Conservation (phyloP, 257 asterid species). For the Rhazya stricta region DNA sequence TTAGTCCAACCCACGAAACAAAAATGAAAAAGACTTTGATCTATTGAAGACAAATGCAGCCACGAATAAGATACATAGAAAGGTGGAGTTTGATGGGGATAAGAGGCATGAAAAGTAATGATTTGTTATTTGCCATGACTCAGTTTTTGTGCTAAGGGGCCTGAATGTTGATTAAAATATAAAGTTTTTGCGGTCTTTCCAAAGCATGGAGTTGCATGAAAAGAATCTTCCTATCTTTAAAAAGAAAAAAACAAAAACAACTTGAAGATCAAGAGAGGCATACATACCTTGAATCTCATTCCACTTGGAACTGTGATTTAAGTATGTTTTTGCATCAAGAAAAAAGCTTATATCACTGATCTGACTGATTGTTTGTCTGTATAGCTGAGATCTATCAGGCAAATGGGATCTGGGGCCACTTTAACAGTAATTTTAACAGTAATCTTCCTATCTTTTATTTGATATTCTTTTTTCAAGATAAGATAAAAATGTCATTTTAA, state of each 20-base stretch:
- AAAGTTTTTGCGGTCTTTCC: slow-evolving; percentile 25
- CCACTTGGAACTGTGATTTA: slow-evolving; percentile 7
- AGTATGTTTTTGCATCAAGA: slow-evolving; percentile 14
- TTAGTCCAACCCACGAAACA: not conserved
- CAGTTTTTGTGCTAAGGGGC: slow-evolving; percentile 35
- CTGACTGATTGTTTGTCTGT: too few species aligned
- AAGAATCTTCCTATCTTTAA: slow-evolving; percentile 14
- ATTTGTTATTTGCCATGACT: slow-evolving; percentile 5
- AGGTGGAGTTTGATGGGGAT: not conserved
- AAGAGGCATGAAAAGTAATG: not conserved
- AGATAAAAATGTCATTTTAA: too few species aligned
- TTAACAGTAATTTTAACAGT: too few species aligned
- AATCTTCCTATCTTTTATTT: too few species aligned
- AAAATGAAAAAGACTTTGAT: slow-evolving; percentile 2
- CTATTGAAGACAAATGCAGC: not conserved
- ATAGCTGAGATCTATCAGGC: too few species aligned
- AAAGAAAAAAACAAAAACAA: not conserved
- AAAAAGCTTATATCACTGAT: too few species aligned
- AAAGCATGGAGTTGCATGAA: slow-evolving; percentile 11
- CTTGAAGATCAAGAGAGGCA: slow-evolving; percentile 3
- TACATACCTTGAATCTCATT: slow-evolving; percentile 21
- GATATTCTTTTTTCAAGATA: too few species aligned
- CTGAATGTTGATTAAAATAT: slow-evolving; percentile 24
- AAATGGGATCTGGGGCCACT: too few species aligned
- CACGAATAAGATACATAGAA: not conserved